Evolutionary conservation across 192 early-diverging fungal species (phyloP).

Genomic region (Mortierella antarctica): DNA sequence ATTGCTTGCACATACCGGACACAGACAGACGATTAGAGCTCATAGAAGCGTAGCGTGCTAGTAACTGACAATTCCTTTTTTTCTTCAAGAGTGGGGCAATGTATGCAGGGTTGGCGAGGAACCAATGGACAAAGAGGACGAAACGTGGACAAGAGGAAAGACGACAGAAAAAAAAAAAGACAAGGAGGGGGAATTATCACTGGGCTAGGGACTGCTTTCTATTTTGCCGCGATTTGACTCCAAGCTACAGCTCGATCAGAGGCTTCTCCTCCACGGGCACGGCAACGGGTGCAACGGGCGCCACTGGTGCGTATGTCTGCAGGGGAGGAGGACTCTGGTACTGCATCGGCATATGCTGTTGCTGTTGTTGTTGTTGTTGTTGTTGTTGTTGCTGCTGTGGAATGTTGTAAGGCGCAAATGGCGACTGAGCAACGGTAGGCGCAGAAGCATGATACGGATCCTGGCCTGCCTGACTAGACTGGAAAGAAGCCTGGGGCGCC

Average conservation of each 20-base stretch:
- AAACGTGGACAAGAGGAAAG: neutral
- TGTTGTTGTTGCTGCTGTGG: constrained; percentile 14
- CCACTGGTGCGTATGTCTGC: constrained; percentile 13
- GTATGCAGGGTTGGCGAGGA: neutral
- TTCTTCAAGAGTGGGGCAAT: neutral
- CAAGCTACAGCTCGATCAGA: constrained; percentile 63
- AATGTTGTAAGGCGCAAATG: constrained; percentile 16
- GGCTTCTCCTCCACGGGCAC: constrained; percentile 63
- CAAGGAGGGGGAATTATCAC: neutral
- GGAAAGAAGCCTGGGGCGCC: neutral
- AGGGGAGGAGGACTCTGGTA: neutral
- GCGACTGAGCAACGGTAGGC: neutral
- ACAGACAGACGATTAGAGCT: constrained; percentile 22
- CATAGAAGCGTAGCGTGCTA: constrained; percentile 10
- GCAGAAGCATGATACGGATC: constrained; percentile 19
- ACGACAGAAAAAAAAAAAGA: neutral
- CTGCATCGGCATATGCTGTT: constrained; percentile 30
- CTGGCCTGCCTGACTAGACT: neutral
- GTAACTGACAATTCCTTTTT: neutral
- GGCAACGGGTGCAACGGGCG: constrained; percentile 9
- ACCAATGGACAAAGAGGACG: neutral
- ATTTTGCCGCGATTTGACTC: too few species aligned
- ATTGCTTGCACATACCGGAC: constrained; percentile 8
- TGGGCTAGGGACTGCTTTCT: neutral
- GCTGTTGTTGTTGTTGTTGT: constrained; percentile 39